Percentiles rank a stretch among this genome's conserved stretches.
phyloP scores from a whole-genome alignment of 2,329 filamentous ascomycete genomes.

The Aureobasidium leucospermi region DNA sequence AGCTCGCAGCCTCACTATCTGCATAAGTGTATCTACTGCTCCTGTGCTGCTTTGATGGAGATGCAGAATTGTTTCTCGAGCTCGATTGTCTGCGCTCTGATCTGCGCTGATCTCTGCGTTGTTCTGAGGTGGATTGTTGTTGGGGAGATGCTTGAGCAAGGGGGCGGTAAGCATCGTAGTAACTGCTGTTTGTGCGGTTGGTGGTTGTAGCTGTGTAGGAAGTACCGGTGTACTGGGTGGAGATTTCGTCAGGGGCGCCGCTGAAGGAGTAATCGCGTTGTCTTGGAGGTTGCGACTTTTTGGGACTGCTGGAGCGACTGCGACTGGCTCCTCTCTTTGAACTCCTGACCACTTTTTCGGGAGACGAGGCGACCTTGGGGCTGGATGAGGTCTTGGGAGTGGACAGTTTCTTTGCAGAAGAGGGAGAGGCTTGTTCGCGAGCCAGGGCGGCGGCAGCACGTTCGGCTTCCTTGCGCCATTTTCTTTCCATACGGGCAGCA shows the following conservation, averaged over 20 bases:
- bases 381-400: conserved; percentile 4
- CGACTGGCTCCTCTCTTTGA: conserved; percentile 18
- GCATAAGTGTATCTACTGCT: conserved; percentile 18
- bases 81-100: not conserved
- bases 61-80: not conserved
- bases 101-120: not conserved
- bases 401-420: conserved; percentile 14
- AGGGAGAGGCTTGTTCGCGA: conserved; percentile 20
- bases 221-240: conserved; percentile 35
- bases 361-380: not conserved
- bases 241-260: conserved; percentile 25
- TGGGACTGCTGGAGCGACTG: conserved; percentile 23
- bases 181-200: conserved; percentile 23
- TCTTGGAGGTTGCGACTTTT: conserved; percentile 18
- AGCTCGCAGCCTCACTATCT: conserved; percentile 30
- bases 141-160: conserved; percentile 15
- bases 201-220: conserved; percentile 19
- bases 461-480: conserved; percentile 35
- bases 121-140: conserved; percentile 7
- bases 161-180: conserved; percentile 30
- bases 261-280: conserved; percentile 28
- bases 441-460: conserved; percentile 29
- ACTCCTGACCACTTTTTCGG: conserved; percentile 20
- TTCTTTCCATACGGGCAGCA: conserved; percentile 31
- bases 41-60: not conserved